Percentiles rank a stretch among this genome's conserved stretches.
Conservation (phyloP, 2,329 filamentous ascomycete genomes). For the Colletotrichum orchidophilum region DNA sequence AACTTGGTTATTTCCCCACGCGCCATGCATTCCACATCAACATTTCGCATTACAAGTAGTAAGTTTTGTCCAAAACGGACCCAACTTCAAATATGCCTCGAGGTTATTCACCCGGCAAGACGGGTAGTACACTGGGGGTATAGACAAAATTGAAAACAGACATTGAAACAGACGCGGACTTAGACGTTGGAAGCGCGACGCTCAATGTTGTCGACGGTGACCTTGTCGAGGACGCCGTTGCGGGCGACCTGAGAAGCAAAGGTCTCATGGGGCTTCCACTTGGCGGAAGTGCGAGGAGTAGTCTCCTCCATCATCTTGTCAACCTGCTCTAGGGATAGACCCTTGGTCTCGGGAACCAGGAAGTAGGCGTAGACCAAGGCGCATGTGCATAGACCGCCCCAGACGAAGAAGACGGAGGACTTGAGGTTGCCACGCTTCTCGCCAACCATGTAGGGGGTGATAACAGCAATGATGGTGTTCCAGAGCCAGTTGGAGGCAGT, state of each 20-base stretch:
- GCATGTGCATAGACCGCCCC: slow-evolving; percentile 72
- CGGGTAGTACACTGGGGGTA: slow-evolving; percentile 7
- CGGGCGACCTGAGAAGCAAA: slow-evolving; percentile 66
- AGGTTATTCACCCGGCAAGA: background rate
- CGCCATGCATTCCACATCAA: slow-evolving; percentile 31
- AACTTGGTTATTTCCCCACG: slow-evolving; percentile 9
- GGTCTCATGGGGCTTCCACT: slow-evolving; percentile 78
- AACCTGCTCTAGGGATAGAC: slow-evolving; percentile 80
- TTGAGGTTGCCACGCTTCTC: slow-evolving; percentile 70
- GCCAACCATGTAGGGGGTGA: slow-evolving; percentile 77
- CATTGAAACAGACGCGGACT: slow-evolving; percentile 39
- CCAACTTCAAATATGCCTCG: slow-evolving; percentile 10
- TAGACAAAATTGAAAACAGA: slow-evolving; percentile 35
- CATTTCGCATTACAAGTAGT: slow-evolving; percentile 26
- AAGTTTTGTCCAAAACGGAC: slow-evolving; percentile 10
- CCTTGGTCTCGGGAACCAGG: slow-evolving; percentile 79
- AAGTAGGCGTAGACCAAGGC: slow-evolving; percentile 76
- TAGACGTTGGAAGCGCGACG: slow-evolving; percentile 45
- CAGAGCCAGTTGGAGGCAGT: slow-evolving; percentile 93
- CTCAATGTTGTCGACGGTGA: slow-evolving; percentile 40
- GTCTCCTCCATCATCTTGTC: slow-evolving; percentile 91
- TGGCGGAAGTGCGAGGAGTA: slow-evolving; percentile 77
- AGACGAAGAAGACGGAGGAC: slow-evolving; percentile 79
- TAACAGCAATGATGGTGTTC: slow-evolving; percentile 79
- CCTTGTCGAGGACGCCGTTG: slow-evolving; percentile 43